Percentiles rank a stretch among this genome's conserved stretches.
Evolutionary conservation across 176 grass and related monocot species (phyloP).

Genomic region (Eleusine coracana): DNA sequence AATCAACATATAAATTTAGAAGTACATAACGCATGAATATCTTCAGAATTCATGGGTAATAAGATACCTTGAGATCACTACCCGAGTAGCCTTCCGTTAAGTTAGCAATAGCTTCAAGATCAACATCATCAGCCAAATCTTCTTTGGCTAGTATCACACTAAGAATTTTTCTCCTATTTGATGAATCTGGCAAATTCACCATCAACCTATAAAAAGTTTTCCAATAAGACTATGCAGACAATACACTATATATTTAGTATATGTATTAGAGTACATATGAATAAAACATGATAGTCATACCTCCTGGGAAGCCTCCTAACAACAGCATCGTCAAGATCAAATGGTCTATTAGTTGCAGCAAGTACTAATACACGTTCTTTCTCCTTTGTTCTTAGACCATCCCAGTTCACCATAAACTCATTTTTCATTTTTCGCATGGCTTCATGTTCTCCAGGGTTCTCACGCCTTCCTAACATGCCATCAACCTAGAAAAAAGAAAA

Average conservation of each 20-base stretch:
- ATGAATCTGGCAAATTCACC: slow-evolving; percentile 92
- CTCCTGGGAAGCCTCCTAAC: slow-evolving; percentile 95
- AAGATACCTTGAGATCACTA: slow-evolving; percentile 89
- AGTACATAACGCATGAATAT: background rate
- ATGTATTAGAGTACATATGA: background rate
- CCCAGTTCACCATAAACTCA: slow-evolving; percentile 99
- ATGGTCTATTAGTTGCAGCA: slow-evolving; percentile 96
- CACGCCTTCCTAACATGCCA: slow-evolving; percentile 92
- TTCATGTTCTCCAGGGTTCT: slow-evolving; percentile 99
- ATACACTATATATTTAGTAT: slow-evolving; percentile 2
- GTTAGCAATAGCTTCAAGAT: slow-evolving; percentile 81
- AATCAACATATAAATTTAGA: slow-evolving; percentile 1
- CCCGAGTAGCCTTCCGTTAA: slow-evolving; percentile 96
- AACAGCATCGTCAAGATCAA: slow-evolving; percentile 98
- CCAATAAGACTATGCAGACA: slow-evolving; percentile 2
- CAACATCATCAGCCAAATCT: slow-evolving; percentile 74
- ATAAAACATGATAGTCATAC: slow-evolving; percentile 43
- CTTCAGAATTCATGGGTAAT: background rate
- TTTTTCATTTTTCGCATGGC: slow-evolving; percentile 99
- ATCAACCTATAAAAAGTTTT: slow-evolving; percentile 74
- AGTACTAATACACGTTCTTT: slow-evolving; percentile 95
- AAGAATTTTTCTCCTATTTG: slow-evolving; percentile 94
- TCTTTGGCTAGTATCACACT: slow-evolving; percentile 92
- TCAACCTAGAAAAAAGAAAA: slow-evolving; percentile 69
- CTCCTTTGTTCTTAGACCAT: slow-evolving; percentile 92